Evolutionary conservation across 2,329 filamentous ascomycete species (phyloP).

Genomic region (Colletotrichum theobromicola): DNA sequence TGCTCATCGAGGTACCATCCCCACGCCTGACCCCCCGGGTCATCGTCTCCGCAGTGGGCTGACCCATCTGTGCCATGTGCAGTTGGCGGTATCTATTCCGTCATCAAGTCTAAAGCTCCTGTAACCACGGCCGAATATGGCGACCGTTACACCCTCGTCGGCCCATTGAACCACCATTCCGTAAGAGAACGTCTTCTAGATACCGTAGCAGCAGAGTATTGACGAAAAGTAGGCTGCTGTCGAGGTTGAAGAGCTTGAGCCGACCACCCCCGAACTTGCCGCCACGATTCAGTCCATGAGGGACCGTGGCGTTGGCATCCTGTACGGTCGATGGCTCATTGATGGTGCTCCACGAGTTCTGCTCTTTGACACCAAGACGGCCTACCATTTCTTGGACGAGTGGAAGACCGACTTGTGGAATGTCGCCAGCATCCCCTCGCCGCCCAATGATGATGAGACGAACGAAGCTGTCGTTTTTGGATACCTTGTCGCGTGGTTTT

Average conservation of each 20-base stretch:
- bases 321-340: conserved; percentile 97
- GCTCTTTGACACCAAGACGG: conserved; percentile 93
- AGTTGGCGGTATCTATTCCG: conserved; percentile 99
- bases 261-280: conserved; percentile 78
- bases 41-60: conserved; percentile 24
- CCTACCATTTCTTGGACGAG: conserved; percentile 89
- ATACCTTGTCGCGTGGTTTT: conserved; percentile 96
- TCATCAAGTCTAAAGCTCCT: conserved; percentile 97
- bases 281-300: conserved; percentile 92
- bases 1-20: conserved; percentile 82
- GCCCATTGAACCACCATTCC: conserved; percentile 89
- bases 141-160: conserved; percentile 93
- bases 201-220: background rate
- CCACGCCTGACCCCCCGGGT: background rate
- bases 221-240: conserved; percentile 77
- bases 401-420: conserved; percentile 99
- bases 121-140: conserved; percentile 99
- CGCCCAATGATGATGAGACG: conserved; percentile 89
- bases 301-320: conserved; percentile 84
- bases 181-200: conserved; percentile 55
- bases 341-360: conserved; percentile 94
- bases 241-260: conserved; percentile 92
- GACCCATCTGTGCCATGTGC: conserved; percentile 20
- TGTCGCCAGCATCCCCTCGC: conserved; percentile 89
- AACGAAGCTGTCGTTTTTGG: conserved; percentile 98